Percentiles rank a stretch among this genome's conserved stretches.
phyloP scores from a whole-genome alignment of 2,329 filamentous ascomycete species.

The Aspergillus arachidicola region DNA sequence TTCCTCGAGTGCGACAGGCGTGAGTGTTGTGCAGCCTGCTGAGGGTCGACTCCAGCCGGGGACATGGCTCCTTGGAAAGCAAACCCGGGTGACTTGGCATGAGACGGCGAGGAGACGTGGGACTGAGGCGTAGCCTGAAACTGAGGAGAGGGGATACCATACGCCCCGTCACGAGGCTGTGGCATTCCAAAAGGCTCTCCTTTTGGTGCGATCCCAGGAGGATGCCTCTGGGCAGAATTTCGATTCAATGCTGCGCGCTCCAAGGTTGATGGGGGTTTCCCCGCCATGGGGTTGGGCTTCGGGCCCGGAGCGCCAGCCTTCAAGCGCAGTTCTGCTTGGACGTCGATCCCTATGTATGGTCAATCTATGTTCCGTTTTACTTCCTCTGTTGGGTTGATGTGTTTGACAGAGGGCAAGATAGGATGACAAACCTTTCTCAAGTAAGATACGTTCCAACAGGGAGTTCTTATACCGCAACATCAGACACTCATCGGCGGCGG shows the following conservation, averaged over 20 bases:
- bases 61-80: constrained; percentile 63
- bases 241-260: constrained; percentile 81
- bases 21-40: constrained; percentile 44
- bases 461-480: constrained; percentile 99
- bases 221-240: constrained; percentile 71
- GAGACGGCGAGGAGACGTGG: constrained; percentile 69
- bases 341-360: constrained; percentile 75
- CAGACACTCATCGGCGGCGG: constrained; percentile 91
- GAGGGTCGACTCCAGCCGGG: constrained; percentile 61
- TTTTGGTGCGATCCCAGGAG: constrained; percentile 75
- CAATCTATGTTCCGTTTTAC: background rate
- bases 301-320: constrained; percentile 81
- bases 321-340: constrained; percentile 89
- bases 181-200: constrained; percentile 52
- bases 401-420: background rate
- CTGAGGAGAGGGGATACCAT: constrained; percentile 64
- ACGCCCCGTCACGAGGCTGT: constrained; percentile 46
- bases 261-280: constrained; percentile 73
- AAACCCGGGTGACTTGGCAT: constrained; percentile 64
- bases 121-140: constrained; percentile 81
- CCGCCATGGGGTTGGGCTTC: constrained; percentile 67
- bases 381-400: background rate
- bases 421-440: constrained; percentile 77
- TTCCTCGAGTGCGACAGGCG: constrained; percentile 44
- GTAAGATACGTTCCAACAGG: constrained; percentile 86